phyloP scores from a whole-genome alignment of 2,329 filamentous ascomycete genomes.

The Penicillium sp. region DNA sequence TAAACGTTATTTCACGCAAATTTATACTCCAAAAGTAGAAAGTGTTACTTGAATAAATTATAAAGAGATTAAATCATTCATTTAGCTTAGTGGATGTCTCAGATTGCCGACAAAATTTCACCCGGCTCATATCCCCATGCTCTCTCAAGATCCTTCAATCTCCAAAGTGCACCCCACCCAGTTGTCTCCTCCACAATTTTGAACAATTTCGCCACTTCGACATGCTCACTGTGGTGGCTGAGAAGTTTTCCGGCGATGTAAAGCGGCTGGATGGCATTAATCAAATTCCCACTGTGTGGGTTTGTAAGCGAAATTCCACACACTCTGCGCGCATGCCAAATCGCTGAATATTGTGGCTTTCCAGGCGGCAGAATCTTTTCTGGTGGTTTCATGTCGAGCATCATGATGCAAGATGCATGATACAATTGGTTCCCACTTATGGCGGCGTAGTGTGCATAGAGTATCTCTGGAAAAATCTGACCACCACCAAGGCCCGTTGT shows the following conservation, averaged over 20 bases:
- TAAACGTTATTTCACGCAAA: neutral
- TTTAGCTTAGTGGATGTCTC: neutral
- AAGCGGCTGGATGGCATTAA: conserved; percentile 61
- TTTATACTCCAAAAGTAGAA: too few species aligned
- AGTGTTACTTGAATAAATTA: too few species aligned
- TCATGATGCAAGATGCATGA: conserved; percentile 58
- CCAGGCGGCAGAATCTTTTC: conserved; percentile 25
- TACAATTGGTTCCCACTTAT: conserved; percentile 62
- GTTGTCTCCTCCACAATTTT: conserved; percentile 56
- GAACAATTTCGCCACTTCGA: conserved; percentile 43
- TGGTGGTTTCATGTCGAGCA: conserved; percentile 50
- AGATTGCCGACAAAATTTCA: conserved; percentile 28
- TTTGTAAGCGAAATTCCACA: conserved; percentile 62
- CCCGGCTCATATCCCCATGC: conserved; percentile 33
- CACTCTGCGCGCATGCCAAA: conserved; percentile 60
- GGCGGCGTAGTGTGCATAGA: conserved; percentile 58
- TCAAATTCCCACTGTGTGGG: conserved; percentile 58
- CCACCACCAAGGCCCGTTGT: conserved; percentile 40
- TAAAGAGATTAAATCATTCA: too few species aligned
- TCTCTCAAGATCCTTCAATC: conserved; percentile 54
- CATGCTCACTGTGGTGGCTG: conserved; percentile 53
- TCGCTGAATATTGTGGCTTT: conserved; percentile 41
- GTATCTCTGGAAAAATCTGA: conserved; percentile 55
- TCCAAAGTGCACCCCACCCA: conserved; percentile 58
- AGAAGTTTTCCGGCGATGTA: conserved; percentile 59